phyloP scores from a whole-genome alignment of 345 rosid genomes.

The Reutealis trisperma region DNA sequence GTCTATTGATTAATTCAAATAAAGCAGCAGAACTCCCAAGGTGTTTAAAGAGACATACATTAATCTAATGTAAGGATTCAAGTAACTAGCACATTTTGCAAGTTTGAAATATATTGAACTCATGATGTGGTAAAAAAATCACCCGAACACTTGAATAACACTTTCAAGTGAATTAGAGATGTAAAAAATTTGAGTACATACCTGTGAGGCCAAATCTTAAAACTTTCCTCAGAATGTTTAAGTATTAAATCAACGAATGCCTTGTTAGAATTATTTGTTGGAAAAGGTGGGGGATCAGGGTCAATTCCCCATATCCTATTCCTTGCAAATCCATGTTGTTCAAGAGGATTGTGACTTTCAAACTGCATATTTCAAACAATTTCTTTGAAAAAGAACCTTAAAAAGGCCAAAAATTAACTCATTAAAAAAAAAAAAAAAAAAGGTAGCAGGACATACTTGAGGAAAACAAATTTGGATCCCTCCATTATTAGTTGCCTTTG shows the following conservation, averaged over 20 bases:
- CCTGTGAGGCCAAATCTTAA: conserved; percentile 37
- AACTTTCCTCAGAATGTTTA: background rate
- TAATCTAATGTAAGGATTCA: background rate
- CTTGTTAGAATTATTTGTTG: conserved; percentile 12
- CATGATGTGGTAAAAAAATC: background rate
- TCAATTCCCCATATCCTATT: conserved; percentile 28
- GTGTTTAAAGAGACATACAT: too few species aligned
- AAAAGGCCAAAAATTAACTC: background rate
- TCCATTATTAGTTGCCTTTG: conserved; percentile 27
- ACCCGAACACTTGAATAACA: too few species aligned
- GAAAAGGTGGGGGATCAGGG: conserved; percentile 33
- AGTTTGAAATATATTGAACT: too few species aligned
- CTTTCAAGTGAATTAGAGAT: background rate
- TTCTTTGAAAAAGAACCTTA: background rate
- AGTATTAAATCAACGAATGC: conserved; percentile 34
- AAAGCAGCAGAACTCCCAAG: too few species aligned
- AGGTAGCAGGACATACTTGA: conserved; percentile 25
- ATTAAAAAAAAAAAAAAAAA: too few species aligned
- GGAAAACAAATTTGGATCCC: conserved; percentile 38
- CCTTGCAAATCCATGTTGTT: conserved; percentile 36
- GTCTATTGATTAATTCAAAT: too few species aligned
- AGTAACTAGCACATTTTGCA: background rate
- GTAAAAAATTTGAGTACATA: conserved; percentile 10
- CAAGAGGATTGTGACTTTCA: conserved; percentile 26
- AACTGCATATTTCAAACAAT: conserved; percentile 24